These are phyloP conservation scores for Nicotiana benthamiana DNA, from an alignment of 257 asterid species.

Conservation along the genomic window DNA sequence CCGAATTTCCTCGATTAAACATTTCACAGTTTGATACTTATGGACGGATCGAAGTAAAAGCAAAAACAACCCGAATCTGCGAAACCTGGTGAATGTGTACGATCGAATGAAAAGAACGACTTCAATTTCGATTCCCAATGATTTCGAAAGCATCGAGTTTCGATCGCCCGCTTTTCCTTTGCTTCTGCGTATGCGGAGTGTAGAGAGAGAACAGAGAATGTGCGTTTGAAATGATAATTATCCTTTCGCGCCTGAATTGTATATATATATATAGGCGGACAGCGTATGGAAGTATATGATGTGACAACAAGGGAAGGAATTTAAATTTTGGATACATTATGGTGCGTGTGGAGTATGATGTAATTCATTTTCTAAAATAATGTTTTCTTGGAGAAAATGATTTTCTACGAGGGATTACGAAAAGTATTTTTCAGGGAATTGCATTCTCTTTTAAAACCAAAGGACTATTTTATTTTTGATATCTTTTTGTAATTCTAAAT, in stretches of 20 bases:
- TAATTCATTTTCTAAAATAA: too few relatives aligned
- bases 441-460: neutral
- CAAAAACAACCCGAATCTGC: neutral
- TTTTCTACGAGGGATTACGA: too few relatives aligned
- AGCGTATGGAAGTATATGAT: too few relatives aligned
- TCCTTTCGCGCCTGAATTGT: neutral
- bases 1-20: neutral
- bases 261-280: neutral
- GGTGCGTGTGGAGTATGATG: too few relatives aligned
- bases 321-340: neutral
- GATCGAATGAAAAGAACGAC: neutral
- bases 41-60: neutral
- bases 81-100: neutral
- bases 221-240: neutral
- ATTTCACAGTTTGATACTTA: neutral
- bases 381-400: too few relatives aligned
- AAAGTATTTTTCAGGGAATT: too few relatives aligned
- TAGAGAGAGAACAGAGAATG: neutral
- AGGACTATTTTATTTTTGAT: neutral
- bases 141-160: neutral
- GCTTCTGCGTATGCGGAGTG: neutral
- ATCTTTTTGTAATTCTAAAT: neutral
- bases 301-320: neutral
- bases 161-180: neutral
- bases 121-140: neutral